Evolutionary conservation across 1,284 basidiomycete genomes (phyloP), one percentile per base, ranked within the genome.

Genomic region (Leccinum subfulvum): DNA sequence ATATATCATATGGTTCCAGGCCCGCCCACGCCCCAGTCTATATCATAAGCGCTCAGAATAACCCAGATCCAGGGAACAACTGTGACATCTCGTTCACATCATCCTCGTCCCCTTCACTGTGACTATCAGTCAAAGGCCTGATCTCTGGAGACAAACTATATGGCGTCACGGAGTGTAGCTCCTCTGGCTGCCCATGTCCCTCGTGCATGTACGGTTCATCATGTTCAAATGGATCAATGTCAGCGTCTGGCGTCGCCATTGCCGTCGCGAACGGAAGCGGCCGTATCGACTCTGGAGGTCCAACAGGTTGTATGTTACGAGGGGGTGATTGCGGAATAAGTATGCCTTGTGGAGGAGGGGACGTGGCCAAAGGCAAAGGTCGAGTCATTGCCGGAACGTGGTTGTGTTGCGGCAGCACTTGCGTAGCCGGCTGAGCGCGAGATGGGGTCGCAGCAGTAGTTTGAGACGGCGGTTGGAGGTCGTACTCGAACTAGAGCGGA

Each of bases 41-140:
- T 26, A 16, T 52, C 28, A n/a, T 3, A 18, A 10, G 23, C 10
- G 3, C 53, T 80, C 71, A 84, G 68, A 84, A 85, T 60, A 85
- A 68, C 61, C 81, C 84, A 49, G 83, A 85, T 30, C 83, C 83
- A 39, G 84, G 82, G 75, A 85, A 83, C 62, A 84, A 63, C 68
- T 78, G 82, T 16, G 80, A 81, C 56, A 74, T 78, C 60, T 78
- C 78, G 21, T 69, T 68, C 21, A 61, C 72, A 57, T 75, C 70
- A 68, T 79, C 73, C 71, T 82, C 82, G 68, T 80, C 72, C 74
- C 77, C 76, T 44, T 70, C 64, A 30, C 56, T 58, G 58, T 60
- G 60, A 41, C 35, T 37, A 9, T 54, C 59, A 8, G 14, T 26
- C 3, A 13, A 47, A 21, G 62, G 10, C 54, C 64, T 62, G 16